These are phyloP conservation scores for Aspergillus incahuasiensis DNA, from an alignment of 495 filamentous ascomycete genomes.

Conservation along the genomic window DNA sequence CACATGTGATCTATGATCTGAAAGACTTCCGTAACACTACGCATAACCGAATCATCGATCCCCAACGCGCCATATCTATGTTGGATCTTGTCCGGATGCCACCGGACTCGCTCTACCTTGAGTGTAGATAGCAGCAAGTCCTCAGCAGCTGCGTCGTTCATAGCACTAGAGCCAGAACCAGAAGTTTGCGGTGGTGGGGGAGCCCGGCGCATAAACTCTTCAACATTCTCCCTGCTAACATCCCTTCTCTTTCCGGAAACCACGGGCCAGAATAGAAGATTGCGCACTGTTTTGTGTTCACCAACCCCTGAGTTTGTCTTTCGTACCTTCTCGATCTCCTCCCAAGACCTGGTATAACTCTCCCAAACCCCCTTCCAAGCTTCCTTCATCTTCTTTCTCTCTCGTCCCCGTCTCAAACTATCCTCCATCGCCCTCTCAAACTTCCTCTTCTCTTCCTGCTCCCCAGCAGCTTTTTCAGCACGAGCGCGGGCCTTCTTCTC, in stretches of 20 bases:
- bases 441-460: conserved; percentile 25
- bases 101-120: conserved; percentile 82
- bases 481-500: conserved; percentile 61
- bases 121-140: conserved; percentile 51
- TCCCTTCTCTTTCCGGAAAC: conserved; percentile 56
- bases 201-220: conserved; percentile 58
- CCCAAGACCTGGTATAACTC: conserved; percentile 61
- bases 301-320: not conserved
- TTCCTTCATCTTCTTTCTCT: conserved; percentile 39
- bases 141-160: conserved; percentile 15
- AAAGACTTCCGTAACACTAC: conserved; percentile 83
- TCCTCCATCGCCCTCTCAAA: conserved; percentile 48
- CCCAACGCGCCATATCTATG: conserved; percentile 70
- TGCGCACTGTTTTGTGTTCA: conserved; percentile 22
- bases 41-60: conserved; percentile 63
- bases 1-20: conserved; percentile 85
- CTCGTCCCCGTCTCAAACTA: conserved; percentile 47
- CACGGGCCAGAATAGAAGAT: conserved; percentile 75
- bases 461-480: conserved; percentile 47
- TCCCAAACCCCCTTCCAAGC: conserved; percentile 57
- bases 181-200: conserved; percentile 29
- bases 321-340: conserved; percentile 36
- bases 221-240: conserved; percentile 56
- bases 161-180: conserved; percentile 11
- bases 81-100: conserved; percentile 99